Evolutionary conservation across 192 early-diverging fungal species (phyloP), one percentile per base, ranked within the genome.

Genomic region (Spizellomyces sp.): DNA sequence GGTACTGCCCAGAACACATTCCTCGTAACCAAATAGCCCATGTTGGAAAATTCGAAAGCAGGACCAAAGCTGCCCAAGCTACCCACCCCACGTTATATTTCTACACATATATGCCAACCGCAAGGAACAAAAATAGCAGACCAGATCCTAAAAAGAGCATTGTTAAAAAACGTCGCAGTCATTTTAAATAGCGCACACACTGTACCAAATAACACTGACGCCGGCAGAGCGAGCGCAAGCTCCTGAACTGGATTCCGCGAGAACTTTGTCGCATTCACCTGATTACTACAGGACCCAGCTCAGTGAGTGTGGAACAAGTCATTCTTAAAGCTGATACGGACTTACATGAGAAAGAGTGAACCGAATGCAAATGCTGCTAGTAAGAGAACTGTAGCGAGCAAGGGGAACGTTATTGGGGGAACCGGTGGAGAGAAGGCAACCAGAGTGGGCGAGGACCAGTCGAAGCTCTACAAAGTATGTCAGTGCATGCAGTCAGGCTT

Each of bases 261-360:
- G 69, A 62, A 70, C 52, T 70, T 70, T 44, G 58, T 62, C 14
- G 69, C 43, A 60, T 48, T 70, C 4, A 70, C 69, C 58, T 70
- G 69, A 44, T 70, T 60, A 15, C 69, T 70, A 57, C 10, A 10
- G 21, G 61, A 15, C 15, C 19, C 27, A 43, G 36, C 15, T 47
- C 50, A 58, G 5, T 19, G 42, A 12, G 14, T 56, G 4, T 8
- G 6, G 15, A 15, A 27, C 10, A 58, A 22, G 19, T 15, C 5
- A 54, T 9, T 58, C 14, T 36, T 57, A 6, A 56, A 4, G 19
- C 8, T 36, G 56, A 6, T 17, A 41, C 5, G 36, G 17, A 70
- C 69, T 47, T 62, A 70, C 69, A 70, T 70, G 44, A 70, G 62
- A 48, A 70, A 70, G 22, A 70, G 45, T 7, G 69, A 70, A 12